Evolutionary conservation across 768 basidiomycete species (phyloP), one percentile per base, ranked within the genome.

Genomic region (Mycena filopes): DNA sequence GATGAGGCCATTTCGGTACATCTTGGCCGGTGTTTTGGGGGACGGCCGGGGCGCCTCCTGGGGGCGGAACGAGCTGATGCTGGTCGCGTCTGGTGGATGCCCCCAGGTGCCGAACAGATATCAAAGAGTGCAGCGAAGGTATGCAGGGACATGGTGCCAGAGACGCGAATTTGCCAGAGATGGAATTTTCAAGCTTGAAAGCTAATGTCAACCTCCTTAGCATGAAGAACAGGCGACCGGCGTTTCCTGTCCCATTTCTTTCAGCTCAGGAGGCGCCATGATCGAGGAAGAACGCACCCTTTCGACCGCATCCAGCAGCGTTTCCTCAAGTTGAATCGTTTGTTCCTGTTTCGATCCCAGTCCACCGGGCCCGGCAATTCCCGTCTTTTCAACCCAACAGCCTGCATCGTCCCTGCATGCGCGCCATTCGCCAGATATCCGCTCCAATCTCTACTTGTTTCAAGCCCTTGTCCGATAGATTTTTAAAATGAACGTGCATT

Each of bases 131-230:
- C 68, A 29, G 68, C 68, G 48, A 69, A 69, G 45, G 68, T 62
- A 29, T 66, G 68, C 40, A 55, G 60, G 49, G 64, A 69, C 68
- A 69, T 69, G 55, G 50, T 9, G 36, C 36, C 15, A 43, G 77
- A 72, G 33, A 67, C 61, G 38, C 67, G 71, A 18, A 47, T 40
- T 58, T 48, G 31, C 36, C 28, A 3, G 65, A 42, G n/a, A 33
- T 29, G 13, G 23, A 28, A 25, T 66, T 25, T 50, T 56, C 41
- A 61, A 61, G 83, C 79, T 84, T 86, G 80, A 78, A 81, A 77
- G 82, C 78, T 78, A 83, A 80, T 73, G 82, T 77, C 74, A 80
- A 83, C 80, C 85, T 86, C 86, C 84, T 87, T 79, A 88, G 89
- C 90, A 92, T 92, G 86, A 86, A 88, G 88, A 87, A 58, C 45